Base-by-base conservation (phyloP, 768 basidiomycete genomes). In the Jaapia argillacea region DNA sequence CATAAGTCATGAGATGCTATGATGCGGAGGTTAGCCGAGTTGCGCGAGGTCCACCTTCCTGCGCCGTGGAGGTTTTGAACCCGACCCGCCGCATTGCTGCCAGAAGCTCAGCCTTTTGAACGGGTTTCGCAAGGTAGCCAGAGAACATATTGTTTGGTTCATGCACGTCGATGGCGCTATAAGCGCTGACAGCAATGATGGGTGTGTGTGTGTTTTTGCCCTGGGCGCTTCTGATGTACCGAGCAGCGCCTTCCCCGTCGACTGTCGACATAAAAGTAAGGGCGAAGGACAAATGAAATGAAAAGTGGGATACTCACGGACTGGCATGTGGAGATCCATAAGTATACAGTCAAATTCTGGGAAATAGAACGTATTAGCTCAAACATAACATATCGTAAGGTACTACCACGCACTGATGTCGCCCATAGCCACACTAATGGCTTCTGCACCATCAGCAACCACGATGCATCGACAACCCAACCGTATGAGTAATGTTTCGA, bases 171-270 rank as follows among this genome's bases (percentile, higher is more conserved):
- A 67, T 68, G 6, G 79, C 77, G 50, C 86, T 82, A 59, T 91
- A 91, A 24, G 88, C 89, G 57, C 87, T 93, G 41, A 94, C 81
- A 42, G 89, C 85, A 47, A 94, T 79, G 42, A 93, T 97, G 0
- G 94, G 94, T 7, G 91, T 93, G 52, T 75, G 81, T 41, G 85
- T 80, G 55, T 98, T 98, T 68, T 84, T 93, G 70, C 89, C 91
- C 60, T 88, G 90, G 14, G 93, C 97, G 52, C 83, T 91, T 68
- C 91, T 91, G 69, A 99, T 94, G 65, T 96, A 97, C 43, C 91
- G 75, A 7, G 96, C 93, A 25, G 96, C 96, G 51, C 87, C 84
- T 64, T 98, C 94, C 27, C 94, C 96, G 57, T 92, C 92, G 53
- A 98, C 90, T 79, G 59, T 16, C 28, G 35, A 28, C 43, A 22